Conservation (phyloP, 257 asterid species). For the Thymus quinquecostatus region DNA sequence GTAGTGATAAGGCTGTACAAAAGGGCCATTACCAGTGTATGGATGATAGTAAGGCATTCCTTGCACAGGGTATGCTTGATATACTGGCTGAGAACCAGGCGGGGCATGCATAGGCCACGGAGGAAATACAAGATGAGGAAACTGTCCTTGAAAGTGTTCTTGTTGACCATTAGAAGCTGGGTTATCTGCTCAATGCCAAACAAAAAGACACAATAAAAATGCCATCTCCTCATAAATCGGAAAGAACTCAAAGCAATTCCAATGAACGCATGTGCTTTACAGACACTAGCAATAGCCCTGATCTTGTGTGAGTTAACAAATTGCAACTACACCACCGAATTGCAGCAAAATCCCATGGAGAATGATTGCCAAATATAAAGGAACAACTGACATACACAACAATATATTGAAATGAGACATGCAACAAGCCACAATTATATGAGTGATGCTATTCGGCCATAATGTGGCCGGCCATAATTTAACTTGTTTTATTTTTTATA, state of each 20-base stretch:
- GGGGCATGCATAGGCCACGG: constrained; percentile 82
- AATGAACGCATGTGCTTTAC: constrained; percentile 7
- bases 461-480: too few relatives aligned
- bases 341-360: constrained; percentile 11
- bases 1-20: constrained; percentile 66
- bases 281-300: neutral
- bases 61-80: constrained; percentile 84
- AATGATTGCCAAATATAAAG: constrained; percentile 22
- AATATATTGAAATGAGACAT: neutral
- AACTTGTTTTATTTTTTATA: too few relatives aligned
- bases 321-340: neutral
- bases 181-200: constrained; percentile 50
- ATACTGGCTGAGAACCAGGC: constrained; percentile 64
- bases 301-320: constrained; percentile 11
- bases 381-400: neutral
- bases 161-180: constrained; percentile 60
- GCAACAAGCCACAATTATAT: neutral
- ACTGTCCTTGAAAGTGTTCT: constrained; percentile 73
- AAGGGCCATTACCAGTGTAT: constrained; percentile 63
- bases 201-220: constrained; percentile 27
- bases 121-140: constrained; percentile 71
- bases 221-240: constrained; percentile 2
- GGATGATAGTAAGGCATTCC: constrained; percentile 89
- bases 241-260: neutral
- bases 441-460: too few relatives aligned